Evolutionary conservation across 2,329 filamentous ascomycete genomes (phyloP).

Genomic region (Drechslerella coelobrocha): DNA sequence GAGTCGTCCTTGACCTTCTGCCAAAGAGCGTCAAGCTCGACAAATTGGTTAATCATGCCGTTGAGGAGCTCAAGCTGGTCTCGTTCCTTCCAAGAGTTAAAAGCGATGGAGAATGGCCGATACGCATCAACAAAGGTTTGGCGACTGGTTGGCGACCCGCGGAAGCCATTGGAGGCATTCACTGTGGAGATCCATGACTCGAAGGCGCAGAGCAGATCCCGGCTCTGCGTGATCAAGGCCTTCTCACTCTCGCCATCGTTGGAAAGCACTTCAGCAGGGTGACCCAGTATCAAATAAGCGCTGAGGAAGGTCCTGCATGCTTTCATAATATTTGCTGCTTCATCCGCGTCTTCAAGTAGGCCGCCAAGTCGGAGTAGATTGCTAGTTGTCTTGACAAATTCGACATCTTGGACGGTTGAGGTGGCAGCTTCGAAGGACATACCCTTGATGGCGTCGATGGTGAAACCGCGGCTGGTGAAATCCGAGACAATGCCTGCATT

Average conservation of each 20-base stretch:
- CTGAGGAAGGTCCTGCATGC: slow-evolving; percentile 78
- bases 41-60: slow-evolving; percentile 85
- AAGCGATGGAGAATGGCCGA: slow-evolving; percentile 76
- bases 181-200: slow-evolving; percentile 74
- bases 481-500: slow-evolving; percentile 69
- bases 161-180: slow-evolving; percentile 58
- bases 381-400: slow-evolving; percentile 70
- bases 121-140: slow-evolving; percentile 73
- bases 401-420: slow-evolving; percentile 70
- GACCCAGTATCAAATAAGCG: slow-evolving; percentile 78
- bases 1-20: slow-evolving; percentile 81
- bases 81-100: slow-evolving; percentile 82
- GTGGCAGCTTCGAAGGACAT: slow-evolving; percentile 78
- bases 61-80: slow-evolving; percentile 79
- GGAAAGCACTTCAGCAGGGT: slow-evolving; percentile 78
- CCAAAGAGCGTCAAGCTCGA: slow-evolving; percentile 82
- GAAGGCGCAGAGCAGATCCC: slow-evolving; percentile 78
- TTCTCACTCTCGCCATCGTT: slow-evolving; percentile 69
- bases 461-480: slow-evolving; percentile 72
- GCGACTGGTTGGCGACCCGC: slow-evolving; percentile 64
- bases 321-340: slow-evolving; percentile 71
- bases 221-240: slow-evolving; percentile 77
- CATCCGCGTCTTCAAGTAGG: slow-evolving; percentile 66
- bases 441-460: slow-evolving; percentile 72
- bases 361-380: slow-evolving; percentile 73